Evolutionary conservation across 108 stramenopile species (phyloP), one percentile per base, ranked within the genome.

Genomic region (Skeletonema tropicum): DNA sequence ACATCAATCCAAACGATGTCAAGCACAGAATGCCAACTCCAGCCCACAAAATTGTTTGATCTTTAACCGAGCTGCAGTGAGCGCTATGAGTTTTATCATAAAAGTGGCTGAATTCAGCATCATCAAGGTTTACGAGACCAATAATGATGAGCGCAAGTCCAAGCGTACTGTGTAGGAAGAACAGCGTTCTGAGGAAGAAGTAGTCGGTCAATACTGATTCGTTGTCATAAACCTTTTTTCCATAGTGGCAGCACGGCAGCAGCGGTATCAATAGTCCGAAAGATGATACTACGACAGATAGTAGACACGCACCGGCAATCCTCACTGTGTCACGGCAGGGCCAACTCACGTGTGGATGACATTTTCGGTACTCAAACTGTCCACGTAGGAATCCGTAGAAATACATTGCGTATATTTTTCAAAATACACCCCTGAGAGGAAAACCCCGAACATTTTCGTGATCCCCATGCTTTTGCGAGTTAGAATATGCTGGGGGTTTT

Each of bases 1-100:
- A 17, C 89, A 92, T 92, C 59, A 89, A 67, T 25, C 83, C 85
- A 19, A 85, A 46, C 33, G 78, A 86, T 32, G 87, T 75, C 23
- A 85, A 23, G 11, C 82, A 63, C 6, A 92, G 68, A 23, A 84
- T 57, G 7, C 45, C 57, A 64, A 78, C 83, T 10, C 90, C 90
- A 13, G 77, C 58, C 77, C 85, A 80, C 23, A 91, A 57, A 35
- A 89, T 72, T 25, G 70, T 68, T 63, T 75, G 75, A 57, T 82
- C 81, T 35, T 67, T 68, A 21, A 82, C 39, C 21, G 74, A 71
- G 35, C 73, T 75, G 66, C 81, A 82, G 15, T 70, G 29, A 48
- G 60, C 49, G 0, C 55, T 26, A 41, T 57, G 57, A 5, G 36
- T 36, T 33, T 62, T 62, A 57, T 58, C 66, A 45, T 75, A 76